Evolutionary conservation across 495 filamentous ascomycete species (phyloP), one percentile per base, ranked within the genome.

Genomic region (Filosporella fistucella): DNA sequence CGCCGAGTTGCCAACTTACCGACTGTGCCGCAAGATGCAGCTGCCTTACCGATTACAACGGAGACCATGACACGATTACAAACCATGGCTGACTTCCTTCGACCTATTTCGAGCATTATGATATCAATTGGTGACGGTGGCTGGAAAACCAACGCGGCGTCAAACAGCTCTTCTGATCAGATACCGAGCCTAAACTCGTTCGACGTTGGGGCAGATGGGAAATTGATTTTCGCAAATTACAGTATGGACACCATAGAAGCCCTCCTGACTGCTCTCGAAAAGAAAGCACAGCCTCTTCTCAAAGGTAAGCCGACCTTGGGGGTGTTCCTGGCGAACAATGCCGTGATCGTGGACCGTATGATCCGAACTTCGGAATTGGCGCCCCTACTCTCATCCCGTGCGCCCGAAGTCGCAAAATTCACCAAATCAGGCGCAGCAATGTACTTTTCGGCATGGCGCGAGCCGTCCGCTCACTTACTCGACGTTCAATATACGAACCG

Each of bases 401-500:
- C 82, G 43, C 71, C 71, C 34, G 76, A 76, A 38, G 67, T 97
- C 28, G 93, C 96, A 18, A 69, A 68, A 22, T 96, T 88, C 84
- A 82, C 86, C 39, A 96, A 96, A 68, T 89, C 88, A 50, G 87
- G 82, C 5, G 84, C 81, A 4, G 77, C 81, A 32, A 73, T 86
- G 43, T 97, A 97, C 65, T 76, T 88, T 14, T 88, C 96, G 43
- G 80, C 84, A 23, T 96, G 89, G 86, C 86, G 85, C 57, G 91
- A 96, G 56, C 80, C 88, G 11, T 91, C 86, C 8, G 76, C 82
- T 24, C 82, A 84, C 53, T 76, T 99, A 23, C 81, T 97, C 49
- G 93, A 99, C 61, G 87, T 91, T 22, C 87, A 91, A 50, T 91
- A 95, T 68, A 97, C 90, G 1, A 91, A 80, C 61, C 84, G 86